Base-by-base conservation (phyloP, 768 basidiomycete genomes). In the Russula virescens region DNA sequence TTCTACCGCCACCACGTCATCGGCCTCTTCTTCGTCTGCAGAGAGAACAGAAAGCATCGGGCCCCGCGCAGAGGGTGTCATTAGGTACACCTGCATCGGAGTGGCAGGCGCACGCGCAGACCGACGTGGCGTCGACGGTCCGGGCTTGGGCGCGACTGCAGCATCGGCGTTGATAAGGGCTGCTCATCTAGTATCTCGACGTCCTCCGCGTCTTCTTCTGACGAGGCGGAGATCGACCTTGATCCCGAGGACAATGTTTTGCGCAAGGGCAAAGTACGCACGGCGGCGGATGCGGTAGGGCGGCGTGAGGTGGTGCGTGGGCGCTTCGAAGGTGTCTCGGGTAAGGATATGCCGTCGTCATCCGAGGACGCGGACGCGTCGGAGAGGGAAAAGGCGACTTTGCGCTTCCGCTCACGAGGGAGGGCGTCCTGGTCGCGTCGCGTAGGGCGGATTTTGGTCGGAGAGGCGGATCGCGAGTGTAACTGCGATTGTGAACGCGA, bases 361-460 rank as follows among this genome's bases (percentile, higher is more conserved):
- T 65, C 64, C 34, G 47, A 45, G 6, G 56, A 58, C 4, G 45
- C 46, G 45, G 57, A 53, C 10, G 40, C 19, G 45, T 54, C 57
- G 31, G 31, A 58, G 38, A 58, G 26, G 14, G 63, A 64, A 26
- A 66, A 66, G 23, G 58, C 53, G 26, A 67, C 64, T 42, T 66
- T 66, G 51, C 1, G 52, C 43, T 43, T 5, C 18, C 54, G 52
- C 16, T 26, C 5, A 46, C 11, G 43, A 53, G 43, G 40, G 63
- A 45, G 28, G 62, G 31, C 34, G 60, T 61, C 14, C 25, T 21
- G 35, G 5, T 51, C 42, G 31, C 28, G 5, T 43, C 56, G 45
- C 66, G 64, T 25, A 66, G 55, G 2, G 64, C 56, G 19, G 64
- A 67, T 34, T 62, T 66, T 38, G n/a, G 66, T 59, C 13, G 64